Conservation (phyloP, 2,329 filamentous ascomycete genomes). For the Diatrype stigma region DNA sequence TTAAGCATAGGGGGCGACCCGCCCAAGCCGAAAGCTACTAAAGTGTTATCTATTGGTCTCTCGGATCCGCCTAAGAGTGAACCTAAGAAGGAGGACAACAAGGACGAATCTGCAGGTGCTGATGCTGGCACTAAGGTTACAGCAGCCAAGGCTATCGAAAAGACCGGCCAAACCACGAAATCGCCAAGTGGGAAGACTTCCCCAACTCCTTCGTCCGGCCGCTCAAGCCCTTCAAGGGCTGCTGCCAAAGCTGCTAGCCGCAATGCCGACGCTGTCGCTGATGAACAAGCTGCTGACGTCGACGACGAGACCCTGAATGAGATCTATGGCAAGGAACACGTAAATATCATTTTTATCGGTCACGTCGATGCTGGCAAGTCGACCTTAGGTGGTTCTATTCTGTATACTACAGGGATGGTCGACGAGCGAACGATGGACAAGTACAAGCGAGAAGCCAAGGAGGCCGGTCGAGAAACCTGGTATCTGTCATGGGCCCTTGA, state of each 20-base stretch:
- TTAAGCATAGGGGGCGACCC: constrained; percentile 57
- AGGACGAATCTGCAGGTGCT: constrained; percentile 25
- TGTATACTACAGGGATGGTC: constrained; percentile 97
- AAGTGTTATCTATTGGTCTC: constrained; percentile 73
- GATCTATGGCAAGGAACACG: constrained; percentile 88
- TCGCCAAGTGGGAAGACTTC: constrained; percentile 66
- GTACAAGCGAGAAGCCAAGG: constrained; percentile 95
- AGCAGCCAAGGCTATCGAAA: constrained; percentile 86
- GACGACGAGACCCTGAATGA: constrained; percentile 75
- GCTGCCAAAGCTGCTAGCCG: constrained; percentile 51
- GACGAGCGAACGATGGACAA: constrained; percentile 98
- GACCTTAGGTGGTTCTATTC: constrained; percentile 86
- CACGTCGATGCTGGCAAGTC: constrained; percentile 99
- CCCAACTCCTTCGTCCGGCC: constrained; percentile 76
- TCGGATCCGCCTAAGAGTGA: constrained; percentile 52
- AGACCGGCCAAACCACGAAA: constrained; percentile 67
- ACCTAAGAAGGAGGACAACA: constrained; percentile 43
- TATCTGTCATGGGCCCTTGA: constrained; percentile 98
- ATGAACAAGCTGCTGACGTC: constrained; percentile 75
- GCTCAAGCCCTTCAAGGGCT: constrained; percentile 73
- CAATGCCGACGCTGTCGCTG: constrained; percentile 77
- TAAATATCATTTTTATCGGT: constrained; percentile 97
- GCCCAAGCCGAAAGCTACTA: constrained; percentile 51
- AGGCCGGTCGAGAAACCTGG: constrained; percentile 95
- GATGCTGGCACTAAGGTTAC: constrained; percentile 74